phyloP scores from a whole-genome alignment of 192 early-diverging fungal genomes.

The Coemansia aciculifera region DNA sequence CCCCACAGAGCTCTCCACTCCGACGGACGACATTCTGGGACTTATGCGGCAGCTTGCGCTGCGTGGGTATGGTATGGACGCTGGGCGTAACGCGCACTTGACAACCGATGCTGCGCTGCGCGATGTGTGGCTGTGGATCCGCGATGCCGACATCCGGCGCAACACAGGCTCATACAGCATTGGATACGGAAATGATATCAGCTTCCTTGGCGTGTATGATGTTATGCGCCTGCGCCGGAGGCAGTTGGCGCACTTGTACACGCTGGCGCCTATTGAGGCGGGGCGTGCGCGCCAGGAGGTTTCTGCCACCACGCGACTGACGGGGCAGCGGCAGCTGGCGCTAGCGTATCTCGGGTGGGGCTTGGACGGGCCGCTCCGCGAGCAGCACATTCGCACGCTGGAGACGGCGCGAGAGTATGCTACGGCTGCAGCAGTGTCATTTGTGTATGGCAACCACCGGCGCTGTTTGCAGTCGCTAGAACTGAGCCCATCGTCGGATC shows the following conservation, averaged over 20 bases:
- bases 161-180: constrained; percentile 55
- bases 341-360: constrained; percentile 60
- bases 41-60: constrained; percentile 76
- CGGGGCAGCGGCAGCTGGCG: constrained; percentile 52
- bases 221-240: constrained; percentile 47
- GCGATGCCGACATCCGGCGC: constrained; percentile 53
- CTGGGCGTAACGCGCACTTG: constrained; percentile 54
- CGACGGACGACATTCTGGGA: constrained; percentile 69
- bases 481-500: constrained; percentile 38
- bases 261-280: constrained; percentile 38
- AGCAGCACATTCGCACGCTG: constrained; percentile 54
- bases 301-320: constrained; percentile 16
- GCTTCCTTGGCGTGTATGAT: constrained; percentile 37
- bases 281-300: constrained; percentile 7
- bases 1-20: background rate
- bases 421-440: constrained; percentile 82
- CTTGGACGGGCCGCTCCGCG: constrained; percentile 49
- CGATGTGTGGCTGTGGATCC: constrained; percentile 52
- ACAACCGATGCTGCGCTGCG: constrained; percentile 13
- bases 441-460: constrained; percentile 79
- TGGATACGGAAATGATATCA: constrained; percentile 53
- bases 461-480: constrained; percentile 68
- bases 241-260: constrained; percentile 56
- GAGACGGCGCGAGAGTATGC: constrained; percentile 72
- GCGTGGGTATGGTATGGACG: constrained; percentile 76